phyloP scores from a whole-genome alignment of 805 yeast species.

The Kluyveromyces starmeri region DNA sequence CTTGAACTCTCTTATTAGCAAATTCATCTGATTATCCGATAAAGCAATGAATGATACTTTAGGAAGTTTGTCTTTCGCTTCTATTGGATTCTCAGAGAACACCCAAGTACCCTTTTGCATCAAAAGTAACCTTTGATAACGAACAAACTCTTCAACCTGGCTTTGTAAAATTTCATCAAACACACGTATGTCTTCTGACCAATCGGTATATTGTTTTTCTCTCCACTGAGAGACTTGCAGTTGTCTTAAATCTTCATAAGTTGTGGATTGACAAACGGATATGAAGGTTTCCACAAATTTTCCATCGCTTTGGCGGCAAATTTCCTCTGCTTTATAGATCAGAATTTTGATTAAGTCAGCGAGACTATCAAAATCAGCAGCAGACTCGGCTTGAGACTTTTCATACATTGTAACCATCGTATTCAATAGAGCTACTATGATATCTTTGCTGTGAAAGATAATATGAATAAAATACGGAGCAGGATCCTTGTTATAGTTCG shows the following conservation, averaged over 20 bases:
- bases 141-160: constrained; percentile 63
- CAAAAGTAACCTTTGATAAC: constrained; percentile 64
- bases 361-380: constrained; percentile 42
- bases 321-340: constrained; percentile 2
- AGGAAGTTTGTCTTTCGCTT: constrained; percentile 20
- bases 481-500: constrained; percentile 18
- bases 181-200: constrained; percentile 38
- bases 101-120: constrained; percentile 79
- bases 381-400: constrained; percentile 42
- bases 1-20: constrained; percentile 52
- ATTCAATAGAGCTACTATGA: constrained; percentile 46
- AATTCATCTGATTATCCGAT: constrained; percentile 55
- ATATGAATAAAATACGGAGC: background rate
- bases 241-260: constrained; percentile 44
- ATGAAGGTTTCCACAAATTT: constrained; percentile 37
- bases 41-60: constrained; percentile 49
- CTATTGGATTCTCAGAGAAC: constrained; percentile 47
- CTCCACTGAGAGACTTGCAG: constrained; percentile 42
- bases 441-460: constrained; percentile 38
- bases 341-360: constrained; percentile 29
- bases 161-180: constrained; percentile 42
- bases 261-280: constrained; percentile 33
- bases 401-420: constrained; percentile 58
- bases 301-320: constrained; percentile 5
- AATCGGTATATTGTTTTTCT: constrained; percentile 28